Evolutionary conservation across 2,329 filamentous ascomycete species (phyloP).

Genomic region (Colletotrichum brevisporum): DNA sequence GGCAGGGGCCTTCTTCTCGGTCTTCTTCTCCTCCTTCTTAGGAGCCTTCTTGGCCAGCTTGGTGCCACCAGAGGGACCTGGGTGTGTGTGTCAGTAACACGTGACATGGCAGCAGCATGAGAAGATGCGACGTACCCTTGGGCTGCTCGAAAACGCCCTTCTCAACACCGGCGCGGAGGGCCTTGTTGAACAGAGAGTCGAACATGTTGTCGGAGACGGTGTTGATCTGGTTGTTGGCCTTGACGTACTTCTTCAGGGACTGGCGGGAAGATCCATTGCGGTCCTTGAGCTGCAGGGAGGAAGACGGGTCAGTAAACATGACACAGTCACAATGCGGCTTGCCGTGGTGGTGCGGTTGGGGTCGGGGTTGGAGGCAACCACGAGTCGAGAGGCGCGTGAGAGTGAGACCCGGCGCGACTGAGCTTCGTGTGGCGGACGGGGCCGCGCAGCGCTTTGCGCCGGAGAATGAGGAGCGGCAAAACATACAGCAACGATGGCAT

Average conservation of each 20-base stretch:
- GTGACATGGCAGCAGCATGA: too few species aligned
- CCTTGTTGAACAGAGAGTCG: conserved; percentile 86
- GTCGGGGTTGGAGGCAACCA: conserved; percentile 37
- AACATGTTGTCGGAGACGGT: conserved; percentile 67
- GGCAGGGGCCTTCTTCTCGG: conserved; percentile 47
- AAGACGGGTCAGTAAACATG: conserved; percentile 56
- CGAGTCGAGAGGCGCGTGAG: background rate
- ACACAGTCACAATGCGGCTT: conserved; percentile 37
- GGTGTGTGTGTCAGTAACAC: conserved; percentile 40
- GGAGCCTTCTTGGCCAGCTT: conserved; percentile 83
- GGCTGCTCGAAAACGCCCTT: conserved; percentile 90
- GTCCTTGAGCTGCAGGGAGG: conserved; percentile 68
- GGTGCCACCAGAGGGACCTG: conserved; percentile 88
- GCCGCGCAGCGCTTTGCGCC: conserved; percentile 52
- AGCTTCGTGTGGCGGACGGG: conserved; percentile 12
- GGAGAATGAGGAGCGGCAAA: conserved; percentile 48
- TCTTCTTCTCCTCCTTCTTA: conserved; percentile 55
- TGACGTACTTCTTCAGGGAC: conserved; percentile 70
- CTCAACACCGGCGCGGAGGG: conserved; percentile 85
- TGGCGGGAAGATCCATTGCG: conserved; percentile 74
- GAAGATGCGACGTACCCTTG: conserved; percentile 76
- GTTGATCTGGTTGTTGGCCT: conserved; percentile 57
- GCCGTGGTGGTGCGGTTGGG: conserved; percentile 40
- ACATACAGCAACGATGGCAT: conserved; percentile 73
- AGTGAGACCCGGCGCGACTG: conserved; percentile 8